These are phyloP conservation scores for Kodamaea fukazawae DNA, from an alignment of 805 yeast species.

Conservation along the genomic window DNA sequence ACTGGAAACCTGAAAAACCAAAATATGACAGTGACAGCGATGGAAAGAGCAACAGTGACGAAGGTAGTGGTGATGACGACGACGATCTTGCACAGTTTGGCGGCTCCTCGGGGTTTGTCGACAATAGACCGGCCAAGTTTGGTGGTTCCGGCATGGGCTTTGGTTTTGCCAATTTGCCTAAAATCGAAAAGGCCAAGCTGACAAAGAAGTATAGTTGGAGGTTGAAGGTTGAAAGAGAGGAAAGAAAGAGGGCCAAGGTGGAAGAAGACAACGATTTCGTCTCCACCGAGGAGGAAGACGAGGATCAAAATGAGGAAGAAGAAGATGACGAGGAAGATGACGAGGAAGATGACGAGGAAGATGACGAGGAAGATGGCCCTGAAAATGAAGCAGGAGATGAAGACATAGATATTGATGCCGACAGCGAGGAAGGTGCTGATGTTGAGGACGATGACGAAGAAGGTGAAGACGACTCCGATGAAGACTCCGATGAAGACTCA, in stretches of 20 bases:
- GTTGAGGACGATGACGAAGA: constrained; percentile 29
- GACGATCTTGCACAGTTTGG: constrained; percentile 14
- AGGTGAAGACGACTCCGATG: constrained; percentile 28
- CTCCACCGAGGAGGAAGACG: constrained; percentile 30
- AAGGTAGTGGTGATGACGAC: constrained; percentile 15
- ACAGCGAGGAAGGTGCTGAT: constrained; percentile 16
- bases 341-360: constrained; percentile 22
- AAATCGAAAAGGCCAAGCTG: constrained; percentile 36
- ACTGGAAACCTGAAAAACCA: neutral
- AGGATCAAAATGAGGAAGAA: constrained; percentile 13
- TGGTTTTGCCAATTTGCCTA: constrained; percentile 57
- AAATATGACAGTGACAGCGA: neutral
- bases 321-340: constrained; percentile 24
- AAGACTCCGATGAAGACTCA: constrained; percentile 30
- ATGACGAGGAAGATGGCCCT: constrained; percentile 19
- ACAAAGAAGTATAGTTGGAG: constrained; percentile 74
- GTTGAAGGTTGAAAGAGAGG: constrained; percentile 34
- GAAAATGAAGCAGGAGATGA: constrained; percentile 16
- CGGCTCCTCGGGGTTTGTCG: constrained; percentile 52
- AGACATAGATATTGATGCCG: constrained; percentile 20
- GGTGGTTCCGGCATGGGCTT: constrained; percentile 70
- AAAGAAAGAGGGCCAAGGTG: constrained; percentile 34
- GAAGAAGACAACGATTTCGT: constrained; percentile 66
- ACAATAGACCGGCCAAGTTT: constrained; percentile 60
- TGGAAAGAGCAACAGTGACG: constrained; percentile 4